A percentile compares a stretch with the other conserved stretches of the same genome.
Conservation (phyloP, 306 rosid species). For the cucumber (Cucumis sativus) region DNA sequence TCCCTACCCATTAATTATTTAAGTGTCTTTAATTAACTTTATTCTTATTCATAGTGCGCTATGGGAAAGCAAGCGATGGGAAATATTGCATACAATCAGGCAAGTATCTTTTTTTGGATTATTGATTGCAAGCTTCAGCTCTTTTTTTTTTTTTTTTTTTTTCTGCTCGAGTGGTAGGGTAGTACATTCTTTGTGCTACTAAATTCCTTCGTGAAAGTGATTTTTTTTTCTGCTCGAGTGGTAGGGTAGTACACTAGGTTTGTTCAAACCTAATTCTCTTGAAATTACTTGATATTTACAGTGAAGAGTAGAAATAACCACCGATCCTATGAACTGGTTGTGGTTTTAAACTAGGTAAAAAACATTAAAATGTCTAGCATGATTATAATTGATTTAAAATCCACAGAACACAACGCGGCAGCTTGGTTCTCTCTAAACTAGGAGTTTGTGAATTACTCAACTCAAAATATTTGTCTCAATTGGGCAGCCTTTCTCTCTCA, state of each 20-base stretch:
- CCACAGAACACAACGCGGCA: no score
- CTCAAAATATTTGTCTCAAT: no score
- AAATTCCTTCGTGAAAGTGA: not conserved
- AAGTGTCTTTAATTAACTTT: not conserved
- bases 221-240: no score
- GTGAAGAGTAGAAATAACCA: not conserved
- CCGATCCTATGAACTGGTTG: not conserved
- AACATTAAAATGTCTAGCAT: not conserved
- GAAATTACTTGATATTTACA: not conserved
- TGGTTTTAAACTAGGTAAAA: not conserved
- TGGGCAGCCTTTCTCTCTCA: no score
- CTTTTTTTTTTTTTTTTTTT: not conserved
- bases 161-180: not conserved
- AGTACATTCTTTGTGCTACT: not conserved
- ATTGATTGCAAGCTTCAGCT: not conserved
- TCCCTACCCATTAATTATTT: not conserved
- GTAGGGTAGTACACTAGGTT: no score
- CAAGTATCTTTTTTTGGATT: slow-evolving; percentile 14
- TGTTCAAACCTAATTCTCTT: not conserved
- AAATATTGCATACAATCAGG: slow-evolving; percentile 89
- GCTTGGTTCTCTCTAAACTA: no score
- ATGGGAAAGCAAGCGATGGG: slow-evolving; percentile 99
- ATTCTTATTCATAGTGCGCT: slow-evolving; percentile 50
- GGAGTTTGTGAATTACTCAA: no score
- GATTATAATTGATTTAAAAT: not conserved